Evolutionary conservation across 768 basidiomycete genomes (phyloP).

Genomic region (Russula foetens): DNA sequence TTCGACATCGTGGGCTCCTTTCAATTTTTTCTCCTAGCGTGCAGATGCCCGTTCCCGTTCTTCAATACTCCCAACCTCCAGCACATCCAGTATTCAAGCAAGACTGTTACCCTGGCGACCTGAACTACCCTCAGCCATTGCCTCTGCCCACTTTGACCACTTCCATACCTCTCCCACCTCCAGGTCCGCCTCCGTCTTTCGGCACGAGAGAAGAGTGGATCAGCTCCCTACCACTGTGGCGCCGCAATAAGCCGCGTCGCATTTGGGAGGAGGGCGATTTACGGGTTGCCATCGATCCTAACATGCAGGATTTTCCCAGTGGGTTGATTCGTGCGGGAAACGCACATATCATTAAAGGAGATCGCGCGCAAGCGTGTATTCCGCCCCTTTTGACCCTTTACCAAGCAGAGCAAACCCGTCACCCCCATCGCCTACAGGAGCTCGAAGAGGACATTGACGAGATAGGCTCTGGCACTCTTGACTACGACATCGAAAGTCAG

Average conservation of each 20-base stretch:
- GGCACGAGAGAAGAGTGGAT: conserved; percentile 68
- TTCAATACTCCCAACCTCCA: conserved; percentile 46
- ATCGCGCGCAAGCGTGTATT: conserved; percentile 76
- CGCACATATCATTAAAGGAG: conserved; percentile 80
- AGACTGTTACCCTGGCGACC: conserved; percentile 34
- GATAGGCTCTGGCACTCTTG: conserved; percentile 35
- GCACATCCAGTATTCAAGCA: conserved; percentile 63
- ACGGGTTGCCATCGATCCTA: conserved; percentile 23
- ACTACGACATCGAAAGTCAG: conserved; percentile 33
- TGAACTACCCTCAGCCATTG: conserved; percentile 30
- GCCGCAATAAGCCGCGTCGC: conserved; percentile 56
- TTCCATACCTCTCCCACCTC: conserved; percentile 51
- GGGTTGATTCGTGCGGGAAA: conserved; percentile 74
- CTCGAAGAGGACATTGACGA: conserved; percentile 34
- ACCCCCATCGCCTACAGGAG: conserved; percentile 11
- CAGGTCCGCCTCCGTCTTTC: conserved; percentile 55
- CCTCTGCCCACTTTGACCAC: conserved; percentile 47
- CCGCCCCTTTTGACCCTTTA: conserved; percentile 50
- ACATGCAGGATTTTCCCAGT: conserved; percentile 52
- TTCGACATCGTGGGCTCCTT: conserved; percentile 18
- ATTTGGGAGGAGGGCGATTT: conserved; percentile 52
- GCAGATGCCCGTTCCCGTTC: conserved; percentile 88
- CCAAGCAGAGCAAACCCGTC: conserved; percentile 1
- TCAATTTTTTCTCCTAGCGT: conserved; percentile 29
- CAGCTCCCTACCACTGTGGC: conserved; percentile 61